These are phyloP conservation scores for Arachis stenosperma DNA, from an alignment of 306 rosid genomes.

Conservation along the genomic window DNA sequence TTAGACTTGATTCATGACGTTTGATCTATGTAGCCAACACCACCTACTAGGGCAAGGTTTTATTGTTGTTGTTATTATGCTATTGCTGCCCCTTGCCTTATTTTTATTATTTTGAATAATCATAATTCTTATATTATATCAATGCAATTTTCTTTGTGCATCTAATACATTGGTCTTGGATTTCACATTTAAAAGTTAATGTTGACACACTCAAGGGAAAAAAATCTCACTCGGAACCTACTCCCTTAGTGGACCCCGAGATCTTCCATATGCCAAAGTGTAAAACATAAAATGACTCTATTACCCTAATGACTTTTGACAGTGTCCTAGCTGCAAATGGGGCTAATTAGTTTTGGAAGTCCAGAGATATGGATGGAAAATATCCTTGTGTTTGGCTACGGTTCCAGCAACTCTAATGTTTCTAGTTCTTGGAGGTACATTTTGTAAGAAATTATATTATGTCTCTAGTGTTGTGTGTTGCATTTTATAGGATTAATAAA, in stretches of 20 bases:
- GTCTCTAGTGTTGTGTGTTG: no score
- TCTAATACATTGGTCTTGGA: not conserved
- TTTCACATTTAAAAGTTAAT: not conserved
- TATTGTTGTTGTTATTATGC: not conserved
- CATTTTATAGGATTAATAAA: no score
- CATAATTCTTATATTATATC: not conserved
- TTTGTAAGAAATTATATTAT: no score
- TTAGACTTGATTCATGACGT: no score
- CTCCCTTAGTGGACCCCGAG: conserved; percentile 82
- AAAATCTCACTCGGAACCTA: conserved; percentile 67
- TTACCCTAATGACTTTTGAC: conserved; percentile 38
- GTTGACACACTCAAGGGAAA: conserved; percentile 77
- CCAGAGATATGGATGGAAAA: not conserved
- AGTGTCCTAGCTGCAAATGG: conserved; percentile 8
- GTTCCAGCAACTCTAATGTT: no score
- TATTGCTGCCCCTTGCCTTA: not conserved
- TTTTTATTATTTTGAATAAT: not conserved
- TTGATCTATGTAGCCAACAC: no score
- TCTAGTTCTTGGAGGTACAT: no score
- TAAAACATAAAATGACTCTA: no score
- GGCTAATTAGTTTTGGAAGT: conserved; percentile 44
- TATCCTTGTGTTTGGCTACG: no score
- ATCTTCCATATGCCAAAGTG: conserved; percentile 2
- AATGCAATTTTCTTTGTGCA: not conserved
- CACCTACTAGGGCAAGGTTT: no score